Evolutionary conservation across 192 early-diverging fungal genomes (phyloP).

Genomic region (Coemansia sp.): DNA sequence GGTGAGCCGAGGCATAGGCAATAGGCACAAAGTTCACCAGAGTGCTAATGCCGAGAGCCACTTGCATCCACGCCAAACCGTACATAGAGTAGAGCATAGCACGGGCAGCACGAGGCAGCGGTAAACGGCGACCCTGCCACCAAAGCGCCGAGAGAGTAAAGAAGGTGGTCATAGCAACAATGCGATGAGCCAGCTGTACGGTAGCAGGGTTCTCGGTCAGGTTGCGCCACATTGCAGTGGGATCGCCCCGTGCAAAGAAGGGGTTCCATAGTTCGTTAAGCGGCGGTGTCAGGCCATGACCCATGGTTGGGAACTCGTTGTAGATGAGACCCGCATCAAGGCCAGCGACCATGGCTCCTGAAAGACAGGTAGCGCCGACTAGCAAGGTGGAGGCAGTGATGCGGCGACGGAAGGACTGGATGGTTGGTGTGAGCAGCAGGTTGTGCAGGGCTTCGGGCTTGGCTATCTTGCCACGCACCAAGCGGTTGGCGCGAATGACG

Average conservation of each 20-base stretch:
- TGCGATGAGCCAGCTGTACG: slow-evolving; percentile 93
- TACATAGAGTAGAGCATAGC: slow-evolving; percentile 73
- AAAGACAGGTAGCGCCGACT: slow-evolving; percentile 82
- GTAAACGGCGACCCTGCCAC: slow-evolving; percentile 65
- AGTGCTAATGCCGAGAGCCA: slow-evolving; percentile 87
- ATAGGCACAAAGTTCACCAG: slow-evolving; percentile 92
- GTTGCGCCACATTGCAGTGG: slow-evolving; percentile 69
- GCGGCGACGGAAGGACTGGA: slow-evolving; percentile 50
- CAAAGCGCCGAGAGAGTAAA: slow-evolving; percentile 70
- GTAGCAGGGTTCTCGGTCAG: slow-evolving; percentile 91
- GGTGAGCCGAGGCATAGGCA: slow-evolving; percentile 89
- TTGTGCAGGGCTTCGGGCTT: slow-evolving; percentile 59
- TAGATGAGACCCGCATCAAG: slow-evolving; percentile 95
- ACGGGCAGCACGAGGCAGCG: slow-evolving; percentile 65
- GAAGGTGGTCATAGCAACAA: slow-evolving; percentile 82
- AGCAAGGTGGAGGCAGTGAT: slow-evolving; percentile 50
- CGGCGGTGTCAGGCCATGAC: slow-evolving; percentile 74
- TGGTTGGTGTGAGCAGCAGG: slow-evolving; percentile 61
- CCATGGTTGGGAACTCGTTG: slow-evolving; percentile 98
- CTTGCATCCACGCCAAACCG: slow-evolving; percentile 70
- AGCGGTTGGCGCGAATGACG: slow-evolving; percentile 66
- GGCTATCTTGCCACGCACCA: slow-evolving; percentile 51
- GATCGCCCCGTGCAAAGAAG: slow-evolving; percentile 29
- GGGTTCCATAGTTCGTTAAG: slow-evolving; percentile 57
- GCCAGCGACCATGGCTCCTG: slow-evolving; percentile 93